Evolutionary conservation across 352 stramenopile genomes (phyloP).

Genomic region (Saprolegnia parasitica): DNA sequence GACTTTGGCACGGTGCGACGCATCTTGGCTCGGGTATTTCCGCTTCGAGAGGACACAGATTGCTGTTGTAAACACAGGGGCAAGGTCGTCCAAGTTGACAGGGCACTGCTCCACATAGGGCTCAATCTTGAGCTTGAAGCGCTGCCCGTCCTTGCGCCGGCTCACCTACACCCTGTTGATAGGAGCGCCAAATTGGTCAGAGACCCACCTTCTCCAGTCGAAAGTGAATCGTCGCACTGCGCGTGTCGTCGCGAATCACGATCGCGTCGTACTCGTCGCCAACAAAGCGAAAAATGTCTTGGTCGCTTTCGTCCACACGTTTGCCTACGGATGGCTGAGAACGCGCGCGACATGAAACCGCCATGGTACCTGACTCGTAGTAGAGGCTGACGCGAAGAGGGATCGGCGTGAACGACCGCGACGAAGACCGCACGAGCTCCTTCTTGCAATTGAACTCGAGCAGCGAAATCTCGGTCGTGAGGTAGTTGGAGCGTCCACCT

Average conservation of each 20-base stretch:
- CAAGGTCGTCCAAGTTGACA: slow-evolving; percentile 68
- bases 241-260: slow-evolving; percentile 56
- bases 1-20: background rate
- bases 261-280: slow-evolving; percentile 82
- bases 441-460: slow-evolving; percentile 72
- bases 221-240: slow-evolving; percentile 71
- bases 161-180: slow-evolving; percentile 45
- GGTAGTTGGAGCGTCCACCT: slow-evolving; percentile 73
- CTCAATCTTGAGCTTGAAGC: slow-evolving; percentile 81
- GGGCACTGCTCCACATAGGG: slow-evolving; percentile 81
- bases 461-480: slow-evolving; percentile 74
- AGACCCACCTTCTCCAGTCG: slow-evolving; percentile 63
- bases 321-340: slow-evolving; percentile 36
- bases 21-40: slow-evolving; percentile 50
- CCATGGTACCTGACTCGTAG: slow-evolving; percentile 54
- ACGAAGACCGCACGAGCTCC: slow-evolving; percentile 54
- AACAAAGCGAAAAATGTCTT: slow-evolving; percentile 84
- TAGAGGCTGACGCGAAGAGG: slow-evolving; percentile 73
- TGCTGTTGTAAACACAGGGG: slow-evolving; percentile 76
- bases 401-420: slow-evolving; percentile 77
- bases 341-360: background rate
- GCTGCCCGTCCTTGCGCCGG: slow-evolving; percentile 74
- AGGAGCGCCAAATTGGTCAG: background rate
- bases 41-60: slow-evolving; percentile 85
- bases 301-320: slow-evolving; percentile 72